These are phyloP conservation scores for Fusarium luffae DNA, from an alignment of 2,329 filamentous ascomycete genomes.

Conservation along the genomic window DNA sequence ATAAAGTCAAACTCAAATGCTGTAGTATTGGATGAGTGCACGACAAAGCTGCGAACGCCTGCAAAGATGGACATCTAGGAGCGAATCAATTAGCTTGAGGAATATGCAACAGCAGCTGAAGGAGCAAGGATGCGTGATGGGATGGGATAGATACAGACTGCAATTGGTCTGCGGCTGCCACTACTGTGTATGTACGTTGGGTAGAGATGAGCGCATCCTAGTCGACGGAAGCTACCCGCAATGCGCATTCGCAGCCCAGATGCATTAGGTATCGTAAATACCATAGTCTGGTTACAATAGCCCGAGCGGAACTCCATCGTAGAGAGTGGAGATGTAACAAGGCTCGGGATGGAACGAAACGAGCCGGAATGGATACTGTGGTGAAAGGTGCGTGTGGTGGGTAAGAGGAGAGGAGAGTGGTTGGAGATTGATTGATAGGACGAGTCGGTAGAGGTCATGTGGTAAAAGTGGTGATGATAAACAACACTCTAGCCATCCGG, in stretches of 20 bases:
- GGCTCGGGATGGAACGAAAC: constrained; percentile 36
- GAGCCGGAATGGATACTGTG: constrained; percentile 17
- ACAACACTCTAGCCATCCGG: constrained; percentile 24
- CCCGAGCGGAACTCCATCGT: constrained; percentile 31
- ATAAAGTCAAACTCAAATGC: constrained; percentile 21
- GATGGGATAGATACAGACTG: constrained; percentile 9
- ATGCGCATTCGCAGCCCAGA: background rate
- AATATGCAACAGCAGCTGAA: constrained; percentile 15
- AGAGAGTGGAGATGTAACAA: constrained; percentile 34
- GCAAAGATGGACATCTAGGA: constrained; percentile 8
- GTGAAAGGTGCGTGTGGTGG: constrained; percentile 23
- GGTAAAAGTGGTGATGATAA: constrained; percentile 40
- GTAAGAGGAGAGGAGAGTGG: constrained; percentile 6
- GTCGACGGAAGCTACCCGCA: constrained; percentile 27
- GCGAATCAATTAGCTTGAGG: constrained; percentile 11
- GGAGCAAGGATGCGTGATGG: constrained; percentile 22
- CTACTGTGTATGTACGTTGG: constrained; percentile 12
- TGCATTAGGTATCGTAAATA: background rate
- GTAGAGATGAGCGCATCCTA: constrained; percentile 14
- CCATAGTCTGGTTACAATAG: constrained; percentile 4
- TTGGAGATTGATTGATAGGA: constrained; percentile 21
- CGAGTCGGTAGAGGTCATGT: constrained; percentile 36
- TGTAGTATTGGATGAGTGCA: constrained; percentile 8
- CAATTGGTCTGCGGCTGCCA: constrained; percentile 30
- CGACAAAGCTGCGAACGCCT: constrained; percentile 30